phyloP scores from a whole-genome alignment of 306 rosid species.

The Fragaria nilgerrensis region DNA sequence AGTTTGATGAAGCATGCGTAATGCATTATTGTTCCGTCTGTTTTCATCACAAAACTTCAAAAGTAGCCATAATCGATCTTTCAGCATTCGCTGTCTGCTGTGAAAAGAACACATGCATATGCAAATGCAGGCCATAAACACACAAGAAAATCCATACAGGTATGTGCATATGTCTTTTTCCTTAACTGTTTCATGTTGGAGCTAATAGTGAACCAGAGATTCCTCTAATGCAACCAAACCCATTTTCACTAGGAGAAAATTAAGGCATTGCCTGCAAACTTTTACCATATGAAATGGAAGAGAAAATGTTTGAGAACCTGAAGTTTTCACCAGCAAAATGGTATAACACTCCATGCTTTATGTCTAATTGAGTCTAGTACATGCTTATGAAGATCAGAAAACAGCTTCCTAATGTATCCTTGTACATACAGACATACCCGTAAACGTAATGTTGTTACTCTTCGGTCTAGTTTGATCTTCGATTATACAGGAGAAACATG shows the following conservation, averaged over 20 bases:
- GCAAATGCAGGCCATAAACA: slow-evolving; percentile 10
- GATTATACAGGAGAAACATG: background rate
- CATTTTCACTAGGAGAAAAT: background rate
- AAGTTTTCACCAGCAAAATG: background rate
- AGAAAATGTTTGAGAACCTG: background rate
- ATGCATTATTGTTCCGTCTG: background rate
- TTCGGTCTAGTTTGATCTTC: background rate
- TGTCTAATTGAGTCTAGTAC: background rate
- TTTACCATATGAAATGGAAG: background rate
- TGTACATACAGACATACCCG: background rate
- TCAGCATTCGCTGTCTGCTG: background rate
- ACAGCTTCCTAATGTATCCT: background rate
- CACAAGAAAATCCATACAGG: background rate
- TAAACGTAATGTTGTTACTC: background rate
- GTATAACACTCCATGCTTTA: background rate
- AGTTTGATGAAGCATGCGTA: background rate
- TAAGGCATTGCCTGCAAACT: background rate
- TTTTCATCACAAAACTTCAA: background rate
- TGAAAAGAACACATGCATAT: slow-evolving; percentile 3
- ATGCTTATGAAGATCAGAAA: slow-evolving; percentile 1
- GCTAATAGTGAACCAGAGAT: background rate
- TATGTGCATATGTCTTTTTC: background rate
- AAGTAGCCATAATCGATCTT: background rate
- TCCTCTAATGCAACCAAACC: background rate
- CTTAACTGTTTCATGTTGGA: slow-evolving; percentile 3